Base-by-base conservation (phyloP, 2,329 filamentous ascomycete genomes). In the Neofusicoccum umdonicola region DNA sequence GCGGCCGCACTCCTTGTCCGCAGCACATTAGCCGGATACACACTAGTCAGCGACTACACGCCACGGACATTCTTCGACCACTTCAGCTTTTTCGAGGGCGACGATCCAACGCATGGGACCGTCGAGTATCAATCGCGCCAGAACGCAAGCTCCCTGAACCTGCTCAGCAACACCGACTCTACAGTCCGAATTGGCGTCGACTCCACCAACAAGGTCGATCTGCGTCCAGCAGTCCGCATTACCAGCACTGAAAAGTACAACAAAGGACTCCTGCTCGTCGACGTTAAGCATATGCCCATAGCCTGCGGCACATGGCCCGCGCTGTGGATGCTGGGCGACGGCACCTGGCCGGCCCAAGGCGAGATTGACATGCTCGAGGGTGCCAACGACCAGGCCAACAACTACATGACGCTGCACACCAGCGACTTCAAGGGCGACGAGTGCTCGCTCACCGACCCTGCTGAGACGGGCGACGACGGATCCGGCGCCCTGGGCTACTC, bases 21-120 rank as follows among this genome's bases (percentile, higher is more conserved):
- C 41, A 39, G 37, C 47, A 34, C 45, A 11, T 27, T 57, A 3
- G 39, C 27, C 27, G 39, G 27, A 22, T 79, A 79, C 74, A 73
- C 72, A 66, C 64, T 79, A 37, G 64, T 77, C 66, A 76, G 78
- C 67, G 77, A 78, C 62, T 79, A 79, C 68, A 69, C 63, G 31
- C 75, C 76, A 71, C 71, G 72, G 4, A 75, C 74, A 57, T 83
- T 83, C 73, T 83, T 81, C 67, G 71, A 77, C 66, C 70, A 69
- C 35, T 83, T 83, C 69, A 73, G 77, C 42, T 79, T 80, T 67
- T 82, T 78, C 70, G 41, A 42, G 8, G 60, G 69, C 51, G 56
- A 54, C 69, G 81, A 83, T 65, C 81, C 81, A 0, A 83, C 81
- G 2, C 70, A 79, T 54, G 79, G 79, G 7, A 77, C 78, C 44